Base-by-base conservation (phyloP, 2,329 filamentous ascomycete species). In the Neopestalotiopsis sp. region DNA sequence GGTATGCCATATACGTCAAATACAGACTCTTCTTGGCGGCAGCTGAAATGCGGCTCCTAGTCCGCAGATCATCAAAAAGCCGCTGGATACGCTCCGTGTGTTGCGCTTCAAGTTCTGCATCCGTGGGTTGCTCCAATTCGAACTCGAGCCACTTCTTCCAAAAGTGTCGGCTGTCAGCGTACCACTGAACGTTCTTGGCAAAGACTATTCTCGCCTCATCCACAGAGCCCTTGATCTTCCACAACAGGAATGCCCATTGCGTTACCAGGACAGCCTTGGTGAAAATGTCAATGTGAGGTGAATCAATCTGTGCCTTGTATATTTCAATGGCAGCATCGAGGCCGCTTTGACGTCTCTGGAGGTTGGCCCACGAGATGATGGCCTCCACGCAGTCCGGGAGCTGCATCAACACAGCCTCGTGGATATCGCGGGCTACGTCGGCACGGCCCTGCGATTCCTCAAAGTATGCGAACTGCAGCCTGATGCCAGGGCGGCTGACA, bases 401-500 rank as follows among this genome's bases (percentile, higher is more conserved):
- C 69, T 87, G 87, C 72, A 90, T 83, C 40, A 98, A 85, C 67
- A 99, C 92, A 1, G 93, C 91, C 62, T 91, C 87, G 77, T 98
- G 93, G 68, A 99, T 95, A 69, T 93, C 94, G 70, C 92, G 89
- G 12, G 95, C 94, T 49, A 97, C 87, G 71, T 93, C 92, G 32
- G 91, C 83, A 53, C 94, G 90, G 4, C 90, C 93, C 56, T 88
- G 87, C 80, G 93, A 92, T 82, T 99, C 96, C 79, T 99, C 96
- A 73, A 98, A 98, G 74, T 95, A 94, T 14, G 96, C 95, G 84
- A 95, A 98, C 78, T 97, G 93, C 70, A 98, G 86, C 68, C 96
- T 90, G 71, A 97, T 91, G 1, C 91, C 91, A 0, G 95, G 94
- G 69, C 92, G 87, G 73, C 94, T 94, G 75, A 98, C 92, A 3